A percentile compares a stretch with the other conserved stretches of the same genome.
These are phyloP conservation scores for Oenanthe sinensis DNA, from an alignment of 129 eudicot genomes.

Conservation along the genomic window DNA sequence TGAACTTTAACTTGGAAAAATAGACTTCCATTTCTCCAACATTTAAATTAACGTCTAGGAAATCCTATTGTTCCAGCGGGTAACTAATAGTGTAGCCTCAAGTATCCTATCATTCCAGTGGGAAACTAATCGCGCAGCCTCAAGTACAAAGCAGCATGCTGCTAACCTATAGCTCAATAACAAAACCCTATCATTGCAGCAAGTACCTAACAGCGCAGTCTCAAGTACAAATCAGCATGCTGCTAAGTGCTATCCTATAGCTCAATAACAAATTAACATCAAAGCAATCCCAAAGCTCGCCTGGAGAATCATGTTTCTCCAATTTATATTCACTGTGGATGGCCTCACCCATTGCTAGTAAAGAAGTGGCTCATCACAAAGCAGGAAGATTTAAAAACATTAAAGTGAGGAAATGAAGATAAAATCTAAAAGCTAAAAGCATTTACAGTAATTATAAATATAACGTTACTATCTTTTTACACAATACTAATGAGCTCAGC, in stretches of 20 bases:
- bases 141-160: too few relatives aligned
- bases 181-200: not conserved
- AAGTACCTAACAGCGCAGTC: not conserved
- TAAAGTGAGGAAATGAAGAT: not conserved
- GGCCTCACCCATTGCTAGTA: not conserved
- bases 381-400: not conserved
- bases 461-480: not conserved
- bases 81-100: not conserved
- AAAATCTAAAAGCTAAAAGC: not conserved
- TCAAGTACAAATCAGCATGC: not conserved
- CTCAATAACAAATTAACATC: not conserved
- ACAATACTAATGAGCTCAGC: not conserved
- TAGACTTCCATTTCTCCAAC: too few relatives aligned
- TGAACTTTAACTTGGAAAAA: too few relatives aligned
- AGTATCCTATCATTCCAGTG: not conserved
- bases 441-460: conserved; percentile 1
- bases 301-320: not conserved
- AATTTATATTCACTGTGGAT: not conserved
- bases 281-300: not conserved
- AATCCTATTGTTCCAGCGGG: not conserved
- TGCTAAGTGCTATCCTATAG: not conserved
- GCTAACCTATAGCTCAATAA: too few relatives aligned
- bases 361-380: not conserved
- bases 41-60: too few relatives aligned
- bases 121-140: too few relatives aligned